A percentile compares a stretch with the other conserved stretches of the same genome.
Evolutionary conservation across 441 rosid genomes (phyloP).

Genomic region (Flueggea neowawraea): DNA sequence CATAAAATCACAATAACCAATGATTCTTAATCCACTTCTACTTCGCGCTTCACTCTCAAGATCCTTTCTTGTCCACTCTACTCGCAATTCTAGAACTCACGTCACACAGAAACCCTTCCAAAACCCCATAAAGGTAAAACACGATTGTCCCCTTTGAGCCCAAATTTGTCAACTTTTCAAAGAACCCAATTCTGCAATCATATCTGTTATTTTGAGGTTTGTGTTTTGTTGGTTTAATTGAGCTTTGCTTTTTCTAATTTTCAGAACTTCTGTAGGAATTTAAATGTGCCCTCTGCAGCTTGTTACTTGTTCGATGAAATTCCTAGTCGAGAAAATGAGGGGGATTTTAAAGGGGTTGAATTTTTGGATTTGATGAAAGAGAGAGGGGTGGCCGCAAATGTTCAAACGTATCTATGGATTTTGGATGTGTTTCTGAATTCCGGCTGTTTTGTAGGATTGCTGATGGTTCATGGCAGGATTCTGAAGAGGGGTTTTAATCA

Average conservation of each 20-base stretch:
- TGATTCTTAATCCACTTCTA: constrained; percentile 32
- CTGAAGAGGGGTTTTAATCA: constrained; percentile 51
- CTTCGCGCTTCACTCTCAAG: constrained; percentile 30
- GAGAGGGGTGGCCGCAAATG: constrained; percentile 43
- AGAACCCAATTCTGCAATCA: not conserved
- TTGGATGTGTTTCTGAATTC: constrained; percentile 46
- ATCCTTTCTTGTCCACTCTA: constrained; percentile 25
- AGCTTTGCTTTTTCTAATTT: constrained; percentile 1
- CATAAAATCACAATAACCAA: constrained; percentile 12
- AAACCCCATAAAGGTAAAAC: constrained; percentile 24
- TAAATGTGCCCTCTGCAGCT: constrained; percentile 19
- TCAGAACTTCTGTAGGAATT: constrained; percentile 35
- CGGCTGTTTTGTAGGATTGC: constrained; percentile 42
- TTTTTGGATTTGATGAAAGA: constrained; percentile 38
- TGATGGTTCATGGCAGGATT: constrained; percentile 58
- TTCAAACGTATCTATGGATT: constrained; percentile 53
- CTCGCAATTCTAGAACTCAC: constrained; percentile 23
- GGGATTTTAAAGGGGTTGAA: constrained; percentile 25
- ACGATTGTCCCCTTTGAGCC: not conserved
- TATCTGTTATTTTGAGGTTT: not conserved
- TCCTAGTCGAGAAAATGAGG: constrained; percentile 23
- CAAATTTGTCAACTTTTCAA: not conserved
- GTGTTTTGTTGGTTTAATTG: not conserved
- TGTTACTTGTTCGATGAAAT: constrained; percentile 32
- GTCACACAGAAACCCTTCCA: constrained; percentile 12